Percentiles rank a stretch among this genome's conserved stretches.
Conservation (phyloP, 2,329 filamentous ascomycete genomes). For the Aciculosporium take region DNA sequence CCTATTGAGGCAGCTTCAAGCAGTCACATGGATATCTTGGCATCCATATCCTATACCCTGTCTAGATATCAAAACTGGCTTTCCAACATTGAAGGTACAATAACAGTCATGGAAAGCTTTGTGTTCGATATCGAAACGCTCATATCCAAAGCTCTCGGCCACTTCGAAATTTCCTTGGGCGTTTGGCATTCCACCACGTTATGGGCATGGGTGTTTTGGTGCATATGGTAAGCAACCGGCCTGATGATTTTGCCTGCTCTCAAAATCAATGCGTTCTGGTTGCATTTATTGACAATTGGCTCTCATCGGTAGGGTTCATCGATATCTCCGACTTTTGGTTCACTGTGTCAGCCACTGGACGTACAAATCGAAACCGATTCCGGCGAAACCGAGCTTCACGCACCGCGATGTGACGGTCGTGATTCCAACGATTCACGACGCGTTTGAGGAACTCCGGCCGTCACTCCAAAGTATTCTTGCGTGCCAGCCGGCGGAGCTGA, state of each 20-base stretch:
- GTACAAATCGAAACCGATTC: conserved; percentile 74
- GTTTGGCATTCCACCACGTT: conserved; percentile 31
- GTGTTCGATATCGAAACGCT: conserved; percentile 7
- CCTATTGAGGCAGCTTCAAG: background rate
- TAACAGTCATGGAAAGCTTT: conserved; percentile 1
- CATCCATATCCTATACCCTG: background rate
- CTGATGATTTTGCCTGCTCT: too few relatives aligned
- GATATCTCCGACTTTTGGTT: conserved; percentile 73
- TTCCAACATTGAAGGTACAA: background rate
- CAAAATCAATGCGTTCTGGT: background rate
- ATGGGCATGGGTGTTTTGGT: conserved; percentile 29
- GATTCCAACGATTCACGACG: conserved; percentile 81
- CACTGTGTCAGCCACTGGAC: conserved; percentile 76
- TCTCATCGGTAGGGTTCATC: conserved; percentile 51
- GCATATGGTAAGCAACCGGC: conserved; percentile 31
- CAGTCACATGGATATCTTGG: background rate
- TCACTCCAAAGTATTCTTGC: conserved; percentile 67
- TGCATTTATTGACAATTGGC: background rate
- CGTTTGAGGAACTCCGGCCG: conserved; percentile 66
- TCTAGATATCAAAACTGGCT: background rate
- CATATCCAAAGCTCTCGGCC: conserved; percentile 3
- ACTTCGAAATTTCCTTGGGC: conserved; percentile 13
- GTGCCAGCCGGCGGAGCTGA: conserved; percentile 55
- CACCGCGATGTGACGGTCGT: conserved; percentile 83
- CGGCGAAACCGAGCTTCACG: conserved; percentile 65